A percentile compares a stretch with the other conserved stretches of the same genome.
phyloP scores from a whole-genome alignment of 495 filamentous ascomycete species.

The Lepraria neglecta region DNA sequence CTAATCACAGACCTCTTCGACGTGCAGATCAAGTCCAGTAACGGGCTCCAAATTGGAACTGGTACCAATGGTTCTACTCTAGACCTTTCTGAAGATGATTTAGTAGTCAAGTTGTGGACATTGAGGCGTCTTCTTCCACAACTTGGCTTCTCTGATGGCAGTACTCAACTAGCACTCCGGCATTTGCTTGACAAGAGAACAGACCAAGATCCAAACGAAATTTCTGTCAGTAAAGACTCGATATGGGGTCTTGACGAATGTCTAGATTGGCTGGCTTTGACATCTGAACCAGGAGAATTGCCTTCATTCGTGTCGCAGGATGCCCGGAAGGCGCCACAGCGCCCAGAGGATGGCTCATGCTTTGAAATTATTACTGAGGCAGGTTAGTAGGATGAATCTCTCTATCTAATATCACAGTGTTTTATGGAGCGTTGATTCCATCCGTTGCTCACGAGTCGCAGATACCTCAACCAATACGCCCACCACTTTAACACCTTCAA shows the following conservation, averaged over 20 bases:
- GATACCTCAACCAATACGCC: background rate
- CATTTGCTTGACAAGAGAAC: slow-evolving; percentile 48
- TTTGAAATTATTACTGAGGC: background rate
- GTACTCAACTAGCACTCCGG: slow-evolving; percentile 57
- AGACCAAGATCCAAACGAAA: slow-evolving; percentile 46
- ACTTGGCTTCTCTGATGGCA: slow-evolving; percentile 59
- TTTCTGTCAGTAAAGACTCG: slow-evolving; percentile 50
- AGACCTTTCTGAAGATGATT: slow-evolving; percentile 55
- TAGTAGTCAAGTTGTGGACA: slow-evolving; percentile 72
- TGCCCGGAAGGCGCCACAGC: background rate
- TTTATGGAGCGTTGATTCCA: too few relatives aligned
- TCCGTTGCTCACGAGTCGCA: background rate
- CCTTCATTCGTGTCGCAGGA: slow-evolving; percentile 31
- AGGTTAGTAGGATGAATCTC: too few relatives aligned
- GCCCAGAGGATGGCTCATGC: background rate
- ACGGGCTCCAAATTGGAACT: slow-evolving; percentile 32
- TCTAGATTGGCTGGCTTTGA: slow-evolving; percentile 78
- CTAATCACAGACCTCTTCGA: slow-evolving; percentile 55
- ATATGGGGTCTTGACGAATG: slow-evolving; percentile 81
- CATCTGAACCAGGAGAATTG: slow-evolving; percentile 60
- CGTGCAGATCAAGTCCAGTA: slow-evolving; percentile 32
- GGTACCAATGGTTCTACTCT: background rate
- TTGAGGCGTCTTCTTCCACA: slow-evolving; percentile 61
- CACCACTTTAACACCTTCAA: slow-evolving; percentile 2
- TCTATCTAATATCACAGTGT: too few relatives aligned